Percentiles rank a stretch among this genome's conserved stretches.
Evolutionary conservation across 257 asterid genomes (phyloP).

Genomic region (Solanum pimpinellifolium): DNA sequence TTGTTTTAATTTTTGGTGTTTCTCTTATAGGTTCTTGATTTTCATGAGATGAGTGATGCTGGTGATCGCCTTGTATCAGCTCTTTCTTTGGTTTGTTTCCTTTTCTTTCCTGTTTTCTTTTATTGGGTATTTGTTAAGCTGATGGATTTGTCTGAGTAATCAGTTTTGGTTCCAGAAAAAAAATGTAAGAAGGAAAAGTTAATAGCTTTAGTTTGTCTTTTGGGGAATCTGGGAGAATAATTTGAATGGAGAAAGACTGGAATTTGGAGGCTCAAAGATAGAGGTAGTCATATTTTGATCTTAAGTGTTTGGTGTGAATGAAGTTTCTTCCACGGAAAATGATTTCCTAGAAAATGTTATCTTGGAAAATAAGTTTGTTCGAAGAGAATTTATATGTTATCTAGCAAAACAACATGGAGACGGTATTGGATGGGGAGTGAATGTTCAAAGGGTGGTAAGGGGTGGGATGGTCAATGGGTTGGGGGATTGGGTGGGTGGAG

Average conservation of each 20-base stretch:
- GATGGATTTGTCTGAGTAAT: neutral
- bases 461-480: neutral
- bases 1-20: neutral
- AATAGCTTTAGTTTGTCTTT: neutral
- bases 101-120: neutral
- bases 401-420: neutral
- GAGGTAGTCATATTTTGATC: neutral
- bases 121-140: neutral
- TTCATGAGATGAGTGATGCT: slow-evolving; percentile 70
- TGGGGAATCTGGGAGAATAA: neutral
- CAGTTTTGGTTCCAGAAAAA: neutral
- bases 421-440: neutral
- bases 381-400: neutral
- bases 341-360: neutral
- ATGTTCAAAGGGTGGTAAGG: neutral
- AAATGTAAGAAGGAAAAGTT: neutral
- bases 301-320: neutral
- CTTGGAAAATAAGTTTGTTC: neutral
- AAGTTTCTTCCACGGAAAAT: neutral
- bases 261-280: neutral
- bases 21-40: slow-evolving; percentile 60
- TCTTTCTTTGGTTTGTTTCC: slow-evolving; percentile 60
- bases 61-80: slow-evolving; percentile 84
- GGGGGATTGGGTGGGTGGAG: neutral
- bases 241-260: neutral